Evolutionary conservation across 108 stramenopile species (phyloP).

Genomic region (Bacterosira constricta): DNA sequence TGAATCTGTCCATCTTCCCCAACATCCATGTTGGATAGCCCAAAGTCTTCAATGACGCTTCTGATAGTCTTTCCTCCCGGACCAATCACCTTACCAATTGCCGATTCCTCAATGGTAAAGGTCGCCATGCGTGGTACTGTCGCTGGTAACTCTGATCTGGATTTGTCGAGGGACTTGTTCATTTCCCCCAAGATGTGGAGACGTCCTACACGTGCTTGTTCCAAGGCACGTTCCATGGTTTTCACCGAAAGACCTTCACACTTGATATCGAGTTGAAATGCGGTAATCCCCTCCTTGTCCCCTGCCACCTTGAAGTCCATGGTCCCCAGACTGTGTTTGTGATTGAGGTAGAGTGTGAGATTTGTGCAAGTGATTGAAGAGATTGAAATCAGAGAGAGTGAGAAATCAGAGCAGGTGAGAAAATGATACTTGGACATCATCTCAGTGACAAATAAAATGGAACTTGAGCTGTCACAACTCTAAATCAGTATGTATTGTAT

Average conservation of each 20-base stretch:
- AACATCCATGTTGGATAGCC: constrained; percentile 72
- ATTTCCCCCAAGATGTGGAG: constrained; percentile 79
- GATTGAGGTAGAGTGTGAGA: no score
- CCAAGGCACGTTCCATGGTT: constrained; percentile 80
- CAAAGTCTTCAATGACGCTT: constrained; percentile 86
- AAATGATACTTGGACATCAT: no score
- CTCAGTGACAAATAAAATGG: no score
- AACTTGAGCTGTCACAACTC: no score
- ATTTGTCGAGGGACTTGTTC: constrained; percentile 58
- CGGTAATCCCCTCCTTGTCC: constrained; percentile 75
- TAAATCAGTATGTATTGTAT: no score
- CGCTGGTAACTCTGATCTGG: constrained; percentile 57
- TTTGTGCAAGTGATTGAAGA: no score
- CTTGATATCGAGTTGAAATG: constrained; percentile 97
- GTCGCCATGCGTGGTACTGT: constrained; percentile 69
- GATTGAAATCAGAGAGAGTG: no score
- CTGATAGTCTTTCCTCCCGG: constrained; percentile 86
- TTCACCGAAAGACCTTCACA: constrained; percentile 81
- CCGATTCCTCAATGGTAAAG: constrained; percentile 60
- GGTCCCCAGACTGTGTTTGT: constrained; percentile 67
- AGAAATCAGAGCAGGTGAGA: no score
- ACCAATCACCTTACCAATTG: constrained; percentile 86
- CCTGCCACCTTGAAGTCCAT: constrained; percentile 94
- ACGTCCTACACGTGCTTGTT: constrained; percentile 76
- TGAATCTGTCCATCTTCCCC: constrained; percentile 70